Base-by-base conservation (phyloP, 345 rosid species). In the Gossypium anomalum region DNA sequence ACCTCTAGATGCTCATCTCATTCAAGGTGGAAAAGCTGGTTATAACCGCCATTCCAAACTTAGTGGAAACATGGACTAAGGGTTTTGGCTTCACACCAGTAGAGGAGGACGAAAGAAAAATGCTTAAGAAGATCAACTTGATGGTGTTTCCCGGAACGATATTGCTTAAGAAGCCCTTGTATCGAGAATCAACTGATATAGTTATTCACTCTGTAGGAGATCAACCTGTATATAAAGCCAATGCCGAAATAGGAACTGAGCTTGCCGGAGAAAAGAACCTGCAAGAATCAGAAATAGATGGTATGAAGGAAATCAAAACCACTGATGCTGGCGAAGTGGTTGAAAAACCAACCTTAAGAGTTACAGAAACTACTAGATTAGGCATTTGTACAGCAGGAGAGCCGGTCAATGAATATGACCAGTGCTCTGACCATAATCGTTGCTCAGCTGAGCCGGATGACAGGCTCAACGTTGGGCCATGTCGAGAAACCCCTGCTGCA, bases 101-200 rank as follows among this genome's bases (percentile, higher is more conserved):
- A 78, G 89, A 87, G 43, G 76, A 79, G 34, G 85, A 82, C 1
- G 97, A 94, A 80, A 92, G 82, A 76, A 81, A 77, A 71, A 75
- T 85, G 66, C 88, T 90, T 47, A 88, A 80, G 48, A 84, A 75
- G 77, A 74, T 88, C 80, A 94, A 90, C 82, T 82, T 92, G 81
- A 88, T 90, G 97, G 94, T 94, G 61, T 89, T 92, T 81, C 97
- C 97, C 15, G 97, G 97, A 53, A 82, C 97, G 2, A 51, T 89
- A 41, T 82, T 88, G 74, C 92, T 94, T 67, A 90, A 80, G 66
- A 94, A 94, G 84, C 69, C 85, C 1, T 82, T 92, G 49, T 78
- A 81, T 65, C 47, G 63, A 66, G 47, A 55, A 29, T 34, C 62
- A 53, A 53, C 70, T 56, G 67, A 74, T 63, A 52, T 1, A 23